phyloP scores from a whole-genome alignment of 495 filamentous ascomycete genomes.

The Hyphodiscus hymeniophilus region DNA sequence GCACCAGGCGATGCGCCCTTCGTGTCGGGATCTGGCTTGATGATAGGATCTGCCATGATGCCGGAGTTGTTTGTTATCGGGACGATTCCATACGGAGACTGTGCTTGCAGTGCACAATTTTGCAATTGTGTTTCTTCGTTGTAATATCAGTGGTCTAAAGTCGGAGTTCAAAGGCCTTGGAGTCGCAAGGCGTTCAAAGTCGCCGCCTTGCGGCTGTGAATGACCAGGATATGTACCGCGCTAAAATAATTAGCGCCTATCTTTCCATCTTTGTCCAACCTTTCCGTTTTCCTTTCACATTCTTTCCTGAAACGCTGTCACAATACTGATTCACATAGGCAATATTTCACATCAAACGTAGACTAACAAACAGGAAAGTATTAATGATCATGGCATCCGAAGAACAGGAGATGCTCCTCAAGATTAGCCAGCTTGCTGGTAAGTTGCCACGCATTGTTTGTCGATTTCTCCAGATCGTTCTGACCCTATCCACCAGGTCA shows the following conservation, averaged over 20 bases:
- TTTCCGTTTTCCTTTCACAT: neutral
- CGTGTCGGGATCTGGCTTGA: constrained; percentile 64
- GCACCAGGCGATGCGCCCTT: constrained; percentile 44
- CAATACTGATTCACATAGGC: neutral
- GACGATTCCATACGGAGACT: constrained; percentile 11
- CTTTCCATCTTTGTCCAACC: neutral
- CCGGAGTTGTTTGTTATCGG: constrained; percentile 5
- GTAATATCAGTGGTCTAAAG: neutral
- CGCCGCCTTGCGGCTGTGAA: too few species aligned
- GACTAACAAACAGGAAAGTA: constrained; percentile 14
- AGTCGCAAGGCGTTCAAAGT: too few species aligned
- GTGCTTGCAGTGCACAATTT: constrained; percentile 1
- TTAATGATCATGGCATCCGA: constrained; percentile 27
- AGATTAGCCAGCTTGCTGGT: constrained; percentile 72
- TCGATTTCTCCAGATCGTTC: neutral
- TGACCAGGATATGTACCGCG: neutral
- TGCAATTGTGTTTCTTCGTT: constrained; percentile 4
- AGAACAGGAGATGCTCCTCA: constrained; percentile 58
- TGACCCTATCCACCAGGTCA: constrained; percentile 45
- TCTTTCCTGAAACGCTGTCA: neutral
- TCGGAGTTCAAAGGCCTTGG: neutral
- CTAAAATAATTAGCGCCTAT: neutral
- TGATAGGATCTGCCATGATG: constrained; percentile 36
- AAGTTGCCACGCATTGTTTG: constrained; percentile 23
- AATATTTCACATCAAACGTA: neutral